Conservation (phyloP, 2,329 filamentous ascomycete species). For the Beauveria caledonica region DNA sequence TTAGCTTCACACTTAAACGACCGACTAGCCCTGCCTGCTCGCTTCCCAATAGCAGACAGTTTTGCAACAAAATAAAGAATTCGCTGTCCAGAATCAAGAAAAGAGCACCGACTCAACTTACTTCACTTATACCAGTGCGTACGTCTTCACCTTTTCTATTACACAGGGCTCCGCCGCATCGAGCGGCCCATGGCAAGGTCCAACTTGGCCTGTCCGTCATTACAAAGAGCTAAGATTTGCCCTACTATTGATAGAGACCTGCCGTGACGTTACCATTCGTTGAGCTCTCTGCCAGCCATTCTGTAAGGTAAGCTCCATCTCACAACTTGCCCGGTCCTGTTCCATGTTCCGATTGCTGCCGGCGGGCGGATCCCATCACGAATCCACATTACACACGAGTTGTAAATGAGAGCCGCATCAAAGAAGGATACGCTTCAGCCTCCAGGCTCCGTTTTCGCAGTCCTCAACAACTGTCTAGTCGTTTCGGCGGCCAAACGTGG, state of each 20-base stretch:
- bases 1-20: neutral
- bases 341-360: conserved; percentile 1
- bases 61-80: neutral
- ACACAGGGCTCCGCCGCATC: neutral
- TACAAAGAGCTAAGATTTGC: neutral
- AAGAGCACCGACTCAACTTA: neutral
- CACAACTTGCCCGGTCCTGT: neutral
- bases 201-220: neutral
- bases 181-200: neutral
- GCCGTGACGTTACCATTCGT: neutral
- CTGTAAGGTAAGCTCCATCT: conserved; percentile 11
- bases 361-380: conserved; percentile 6
- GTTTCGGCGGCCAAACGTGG: neutral
- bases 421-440: neutral
- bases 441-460: neutral
- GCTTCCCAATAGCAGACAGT: neutral
- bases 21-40: neutral
- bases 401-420: conserved; percentile 3
- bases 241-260: neutral
- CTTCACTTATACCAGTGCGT: neutral
- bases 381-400: conserved; percentile 6
- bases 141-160: neutral
- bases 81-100: neutral
- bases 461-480: neutral
- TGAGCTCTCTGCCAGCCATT: neutral